Conservation (phyloP, 345 rosid species). For the Rubroshorea leprosula region DNA sequence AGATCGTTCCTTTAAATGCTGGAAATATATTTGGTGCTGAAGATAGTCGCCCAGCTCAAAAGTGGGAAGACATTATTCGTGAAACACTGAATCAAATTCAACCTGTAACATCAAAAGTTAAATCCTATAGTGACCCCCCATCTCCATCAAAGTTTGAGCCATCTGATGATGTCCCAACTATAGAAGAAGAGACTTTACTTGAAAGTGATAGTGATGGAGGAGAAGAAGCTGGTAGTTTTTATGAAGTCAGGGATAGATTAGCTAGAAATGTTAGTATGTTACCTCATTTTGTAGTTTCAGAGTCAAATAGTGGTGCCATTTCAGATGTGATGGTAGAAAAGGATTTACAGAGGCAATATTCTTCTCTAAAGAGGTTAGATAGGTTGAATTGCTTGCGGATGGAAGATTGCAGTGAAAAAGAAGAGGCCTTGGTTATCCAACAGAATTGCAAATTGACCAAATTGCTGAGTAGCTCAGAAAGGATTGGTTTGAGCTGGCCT, state of each 20-base stretch:
- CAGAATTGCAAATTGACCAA: conserved; percentile 39
- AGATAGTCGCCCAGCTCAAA: conserved; percentile 70
- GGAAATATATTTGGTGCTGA: conserved; percentile 94
- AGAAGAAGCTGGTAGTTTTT: conserved; percentile 37
- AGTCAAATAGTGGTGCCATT: conserved; percentile 21
- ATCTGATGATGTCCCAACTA: conserved; percentile 50
- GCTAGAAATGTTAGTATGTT: conserved; percentile 21
- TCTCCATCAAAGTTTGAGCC: conserved; percentile 82
- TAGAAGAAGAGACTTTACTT: conserved; percentile 62
- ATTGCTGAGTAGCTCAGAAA: conserved; percentile 18
- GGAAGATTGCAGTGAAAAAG: conserved; percentile 40
- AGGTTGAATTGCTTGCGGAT: conserved; percentile 52
- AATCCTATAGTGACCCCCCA: conserved; percentile 88
- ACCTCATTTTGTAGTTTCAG: conserved; percentile 12
- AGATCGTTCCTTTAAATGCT: conserved; percentile 88
- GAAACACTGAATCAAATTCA: conserved; percentile 57
- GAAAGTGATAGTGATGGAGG: conserved; percentile 75
- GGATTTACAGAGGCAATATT: conserved; percentile 47
- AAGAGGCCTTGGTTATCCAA: conserved; percentile 45
- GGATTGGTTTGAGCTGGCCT: conserved; percentile 67
- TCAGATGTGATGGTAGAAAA: conserved; percentile 28
- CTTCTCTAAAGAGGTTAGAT: conserved; percentile 53
- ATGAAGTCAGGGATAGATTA: conserved; percentile 25
- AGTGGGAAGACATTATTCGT: conserved; percentile 86
- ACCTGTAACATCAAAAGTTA: conserved; percentile 39